Conservation (phyloP, 208 protist species). For the Leishmania major region DNA sequence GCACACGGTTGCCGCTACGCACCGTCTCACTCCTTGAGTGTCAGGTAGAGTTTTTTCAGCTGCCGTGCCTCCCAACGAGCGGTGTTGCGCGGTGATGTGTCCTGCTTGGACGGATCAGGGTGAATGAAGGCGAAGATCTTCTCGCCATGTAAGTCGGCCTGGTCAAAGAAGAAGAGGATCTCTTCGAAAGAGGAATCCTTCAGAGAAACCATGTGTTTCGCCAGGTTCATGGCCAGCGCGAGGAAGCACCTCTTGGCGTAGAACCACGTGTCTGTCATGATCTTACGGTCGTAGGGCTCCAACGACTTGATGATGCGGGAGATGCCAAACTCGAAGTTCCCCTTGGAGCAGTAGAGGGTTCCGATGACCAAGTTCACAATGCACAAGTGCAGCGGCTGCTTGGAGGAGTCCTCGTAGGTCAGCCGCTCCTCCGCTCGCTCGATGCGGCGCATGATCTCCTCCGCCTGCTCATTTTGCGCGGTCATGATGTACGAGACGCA, state of each 20-base stretch:
- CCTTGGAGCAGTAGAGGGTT: constrained; percentile 98
- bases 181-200: constrained; percentile 94
- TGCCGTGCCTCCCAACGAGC: constrained; percentile 94
- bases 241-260: constrained; percentile 98
- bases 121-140: constrained; percentile 90
- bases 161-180: constrained; percentile 95
- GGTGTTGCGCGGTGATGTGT: constrained; percentile 84
- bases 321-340: constrained; percentile 98
- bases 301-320: constrained; percentile 97
- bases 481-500: constrained; percentile 98
- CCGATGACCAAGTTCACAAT: constrained; percentile 99
- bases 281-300: constrained; percentile 96
- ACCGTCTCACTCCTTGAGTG: background rate
- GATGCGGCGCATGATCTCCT: constrained; percentile 97
- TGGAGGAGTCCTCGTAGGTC: constrained; percentile 80
- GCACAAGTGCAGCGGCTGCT: constrained; percentile 95
- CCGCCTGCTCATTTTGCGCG: constrained; percentile 95
- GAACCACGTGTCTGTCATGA: constrained; percentile 98
- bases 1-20: background rate
- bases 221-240: constrained; percentile 94
- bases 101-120: constrained; percentile 87
- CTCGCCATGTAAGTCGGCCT: constrained; percentile 92
- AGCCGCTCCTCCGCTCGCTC: constrained; percentile 96
- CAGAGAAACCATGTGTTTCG: constrained; percentile 98
- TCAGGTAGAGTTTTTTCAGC: constrained; percentile 92